Base-by-base conservation (phyloP, 2,329 filamentous ascomycete species). In the Aspergillus novoparasiticus region DNA sequence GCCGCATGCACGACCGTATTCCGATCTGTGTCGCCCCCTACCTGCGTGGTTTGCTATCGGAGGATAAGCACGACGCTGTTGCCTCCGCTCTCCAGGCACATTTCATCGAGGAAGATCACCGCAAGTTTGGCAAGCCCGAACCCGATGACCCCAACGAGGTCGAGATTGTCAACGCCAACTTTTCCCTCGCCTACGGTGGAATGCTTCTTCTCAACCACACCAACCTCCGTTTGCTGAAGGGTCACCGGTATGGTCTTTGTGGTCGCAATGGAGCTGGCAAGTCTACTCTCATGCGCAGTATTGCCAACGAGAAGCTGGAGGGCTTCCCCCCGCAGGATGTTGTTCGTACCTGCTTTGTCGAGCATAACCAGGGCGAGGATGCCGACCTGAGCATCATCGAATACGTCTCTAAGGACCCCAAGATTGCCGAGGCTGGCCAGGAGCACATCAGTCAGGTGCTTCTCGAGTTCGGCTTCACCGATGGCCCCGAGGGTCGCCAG, bases 321-420 rank as follows among this genome's bases (percentile, higher is more conserved):
- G 95, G 95, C 10, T 99, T 99, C 82, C 95, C 95, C 43, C 85
- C 93, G 19, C 93, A 95, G 76, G 93, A 97, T 68, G 90, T 94
- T 64, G 89, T 99, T 72, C 91, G 92, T 72, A 98, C 94, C 12
- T 98, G 94, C 81, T 99, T 98, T 75, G 95, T 99, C 50, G 95
- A 99, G 83, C 95, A 99, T 84, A 98, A 98, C 82, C 94, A 99
- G 81, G 95, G 95, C 61, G 95, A 98, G 79, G 94, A 97, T 80
- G 94, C 95, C 41, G 94, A 98, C 67, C 90, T 98, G 65, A 97
- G 89, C 80, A 98, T 99, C 73, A 85, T 98, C 21, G 91, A 98
- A 62, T 99, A 96, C 76, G 91, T 96, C 68, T 84, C 88, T 67
- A 96, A 96, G 80, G 94, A 98, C 73, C 93, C 93, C 3, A 89